Base-by-base conservation (phyloP, 2,329 filamentous ascomycete species). In the Fusarium chuoi region DNA sequence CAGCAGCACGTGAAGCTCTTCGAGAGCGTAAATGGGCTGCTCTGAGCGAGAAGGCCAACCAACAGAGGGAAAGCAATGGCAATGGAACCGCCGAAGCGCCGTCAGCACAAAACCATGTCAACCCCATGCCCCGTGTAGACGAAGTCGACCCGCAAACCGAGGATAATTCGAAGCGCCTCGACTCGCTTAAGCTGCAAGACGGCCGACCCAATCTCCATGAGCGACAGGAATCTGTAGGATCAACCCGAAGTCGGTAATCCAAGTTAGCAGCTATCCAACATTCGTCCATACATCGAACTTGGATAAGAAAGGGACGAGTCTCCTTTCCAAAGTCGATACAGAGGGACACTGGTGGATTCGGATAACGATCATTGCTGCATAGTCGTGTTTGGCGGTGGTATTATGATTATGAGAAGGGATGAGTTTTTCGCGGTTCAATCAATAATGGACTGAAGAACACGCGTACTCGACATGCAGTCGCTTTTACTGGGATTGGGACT, bases 21-120 rank as follows among this genome's bases (percentile, higher is more conserved):
- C 91, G 96, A 74, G 92, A 97, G 82, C 91, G 91, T 75, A 95
- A 96, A 81, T 99, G 96, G 96, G 94, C 96, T 62, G 91, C 92
- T 71, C 88, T 99, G 46, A 89, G 91, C 56, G 93, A 96, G 75
- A 91, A 94, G 81, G 95, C 95, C 44, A 91, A 93, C 77, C 89
- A 91, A 75, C 89, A 90, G 78, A 92, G 92, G 75, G 79, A 81
- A 26, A 78, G 81, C 49, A 78, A 79, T 33, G 82, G 82, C 42
- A 73, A 64, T 7, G 68, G 70, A 45, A 36, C 79, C 9, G 71
- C 82, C 28, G 80, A 80, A 36, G 78, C 76, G 14, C 79, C 80
- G 10, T 79, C 67, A n/a, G 55, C 63, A 48, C 54, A 81, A 41
- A 82, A 78, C 58, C 86, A 86, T 74, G 82, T 80, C 59, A 82